Conservation (phyloP, 106 monocot species). For the Xerophyta viscosa region DNA sequence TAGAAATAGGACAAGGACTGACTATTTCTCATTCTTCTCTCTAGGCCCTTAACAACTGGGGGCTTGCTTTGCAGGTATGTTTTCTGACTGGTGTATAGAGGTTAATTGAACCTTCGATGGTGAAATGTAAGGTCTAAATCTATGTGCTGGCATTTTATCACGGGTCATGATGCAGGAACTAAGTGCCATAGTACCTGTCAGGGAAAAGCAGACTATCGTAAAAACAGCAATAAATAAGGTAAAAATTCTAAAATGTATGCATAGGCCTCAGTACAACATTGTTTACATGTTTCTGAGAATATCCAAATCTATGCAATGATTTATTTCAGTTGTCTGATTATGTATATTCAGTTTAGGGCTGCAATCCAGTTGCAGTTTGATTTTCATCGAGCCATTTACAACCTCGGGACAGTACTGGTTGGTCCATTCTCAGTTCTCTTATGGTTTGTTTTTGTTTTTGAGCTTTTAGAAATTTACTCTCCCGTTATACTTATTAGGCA, state of each 20-base stretch:
- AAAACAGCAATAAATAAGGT: slow-evolving; percentile 97
- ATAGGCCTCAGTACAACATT: too few relatives aligned
- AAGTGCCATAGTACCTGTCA: slow-evolving; percentile 91
- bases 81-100: neutral
- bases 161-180: slow-evolving; percentile 74
- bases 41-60: slow-evolving; percentile 99
- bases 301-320: neutral
- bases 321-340: neutral
- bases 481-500: too few relatives aligned
- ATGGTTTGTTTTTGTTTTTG: neutral
- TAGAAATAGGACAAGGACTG: neutral
- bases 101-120: neutral
- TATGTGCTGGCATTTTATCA: neutral
- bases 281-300: too few relatives aligned
- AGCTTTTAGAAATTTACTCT: too few relatives aligned
- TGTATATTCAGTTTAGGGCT: slow-evolving; percentile 69
- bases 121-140: neutral
- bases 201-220: slow-evolving; percentile 88
- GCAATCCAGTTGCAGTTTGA: slow-evolving; percentile 96
- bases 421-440: slow-evolving; percentile 4
- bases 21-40: slow-evolving; percentile 16
- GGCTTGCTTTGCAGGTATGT: slow-evolving; percentile 90
- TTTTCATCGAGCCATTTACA: slow-evolving; percentile 99
- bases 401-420: slow-evolving; percentile 96
- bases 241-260: slow-evolving; percentile 1